A percentile compares a stretch with the other conserved stretches of the same genome.
Conservation (phyloP, 768 basidiomycete species). For the Brasilioporus rufonigricans region DNA sequence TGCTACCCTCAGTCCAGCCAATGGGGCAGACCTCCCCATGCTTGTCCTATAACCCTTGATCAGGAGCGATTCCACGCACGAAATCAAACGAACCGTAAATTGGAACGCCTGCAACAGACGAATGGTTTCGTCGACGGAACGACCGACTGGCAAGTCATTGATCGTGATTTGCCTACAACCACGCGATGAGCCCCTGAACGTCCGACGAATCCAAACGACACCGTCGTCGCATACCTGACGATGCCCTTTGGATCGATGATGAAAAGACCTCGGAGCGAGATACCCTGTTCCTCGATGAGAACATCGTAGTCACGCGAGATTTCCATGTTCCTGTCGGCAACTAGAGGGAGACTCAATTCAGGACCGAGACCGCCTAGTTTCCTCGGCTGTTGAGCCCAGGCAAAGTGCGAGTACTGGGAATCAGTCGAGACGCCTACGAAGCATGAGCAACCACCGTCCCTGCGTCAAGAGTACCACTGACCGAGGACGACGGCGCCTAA, state of each 20-base stretch:
- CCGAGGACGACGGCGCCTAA: conserved; percentile 78
- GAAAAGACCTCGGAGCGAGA: conserved; percentile 85
- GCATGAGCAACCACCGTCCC: neutral
- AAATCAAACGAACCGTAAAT: conserved; percentile 57
- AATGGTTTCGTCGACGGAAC: conserved; percentile 90
- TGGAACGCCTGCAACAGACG: conserved; percentile 94
- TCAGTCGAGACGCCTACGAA: conserved; percentile 76
- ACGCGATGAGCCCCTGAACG: neutral
- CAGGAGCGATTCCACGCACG: neutral
- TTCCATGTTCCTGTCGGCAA: conserved; percentile 76
- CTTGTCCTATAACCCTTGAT: conserved; percentile 48
- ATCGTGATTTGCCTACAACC: conserved; percentile 71
- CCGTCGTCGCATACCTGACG: conserved; percentile 46
- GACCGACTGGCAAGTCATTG: conserved; percentile 93
- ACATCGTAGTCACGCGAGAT: conserved; percentile 87
- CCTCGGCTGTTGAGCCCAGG: conserved; percentile 81
- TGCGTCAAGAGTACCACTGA: conserved; percentile 28
- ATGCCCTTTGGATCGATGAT: conserved; percentile 83
- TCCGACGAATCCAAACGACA: neutral
- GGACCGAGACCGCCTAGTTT: conserved; percentile 90
- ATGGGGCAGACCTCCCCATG: conserved; percentile 93
- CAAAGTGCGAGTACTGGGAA: conserved; percentile 84
- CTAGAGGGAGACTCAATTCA: conserved; percentile 77
- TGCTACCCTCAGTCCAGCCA: conserved; percentile 80
- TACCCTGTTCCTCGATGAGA: conserved; percentile 83